Evolutionary conservation across 2,329 filamentous ascomycete genomes (phyloP), one percentile per base, ranked within the genome.

Genomic region (Talaromyces sp.): DNA sequence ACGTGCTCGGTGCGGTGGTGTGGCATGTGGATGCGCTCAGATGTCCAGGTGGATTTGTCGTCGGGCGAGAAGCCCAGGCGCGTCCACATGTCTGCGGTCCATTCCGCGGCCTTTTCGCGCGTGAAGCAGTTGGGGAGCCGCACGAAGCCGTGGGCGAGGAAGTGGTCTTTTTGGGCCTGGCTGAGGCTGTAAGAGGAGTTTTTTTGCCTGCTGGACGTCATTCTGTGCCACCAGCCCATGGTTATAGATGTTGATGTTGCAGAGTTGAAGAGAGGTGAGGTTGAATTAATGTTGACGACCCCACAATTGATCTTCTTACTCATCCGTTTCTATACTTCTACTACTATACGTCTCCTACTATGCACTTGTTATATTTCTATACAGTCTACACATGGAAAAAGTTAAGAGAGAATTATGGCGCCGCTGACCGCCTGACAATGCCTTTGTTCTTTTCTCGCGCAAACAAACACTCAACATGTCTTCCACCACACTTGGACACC

Each of bases 1-100:
- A 82, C 81, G 60, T 81, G 74, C 62, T 86, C 84, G 32, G 74
- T 71, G n/a, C 75, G 77, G 73, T 87, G 86, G 27, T 73, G 75
- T 0, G 86, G 86, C 86, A 90, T 89, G 75, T 89, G 85, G 58
- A 78, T 84, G 52, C 84, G 80, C 65, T 84, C 81, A 1, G 75
- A 76, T n/a, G 77, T 80, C 87, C 88, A 90, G 32, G 87, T 90
- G 2, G 80, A 78, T 69, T 84, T 84, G 72, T 90, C 85, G 3
- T 80, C 78, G 0, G 86, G 81, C 52, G 83, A 81, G 81, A 88
- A 86, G 27, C 85, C 86, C 5, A 90, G 80, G 10, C 87, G 80
- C 0, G 82, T 84, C 87, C 87, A 90, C 38, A 89, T 67, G 19
- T 76, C 77, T 11, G 72, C 67, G 3, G 80, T 81, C 64, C 81